phyloP scores from a whole-genome alignment of 306 rosid species.

The Trichosanthes cucumerina region DNA sequence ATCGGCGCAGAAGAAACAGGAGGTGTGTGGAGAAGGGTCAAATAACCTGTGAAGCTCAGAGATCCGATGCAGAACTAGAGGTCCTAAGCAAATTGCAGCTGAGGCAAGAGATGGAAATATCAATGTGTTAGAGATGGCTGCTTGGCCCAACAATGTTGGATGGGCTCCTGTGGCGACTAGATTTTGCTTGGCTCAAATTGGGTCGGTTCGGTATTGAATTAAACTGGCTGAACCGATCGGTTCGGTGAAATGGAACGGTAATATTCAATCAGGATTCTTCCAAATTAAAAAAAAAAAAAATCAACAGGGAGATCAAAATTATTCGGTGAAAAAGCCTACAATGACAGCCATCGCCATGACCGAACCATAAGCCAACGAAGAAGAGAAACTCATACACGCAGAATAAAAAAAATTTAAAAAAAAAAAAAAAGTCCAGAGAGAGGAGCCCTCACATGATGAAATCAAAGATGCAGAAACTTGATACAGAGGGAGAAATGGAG shows the following conservation, averaged over 20 bases:
- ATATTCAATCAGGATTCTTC: neutral
- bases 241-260: neutral
- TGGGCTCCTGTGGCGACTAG: neutral
- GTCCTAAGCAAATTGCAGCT: neutral
- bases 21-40: neutral
- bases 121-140: neutral
- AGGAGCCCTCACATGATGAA: neutral
- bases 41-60: slow-evolving; percentile 2
- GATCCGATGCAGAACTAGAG: neutral
- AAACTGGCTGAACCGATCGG: neutral
- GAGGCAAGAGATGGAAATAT: neutral
- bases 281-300: too few relatives aligned
- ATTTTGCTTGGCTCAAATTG: neutral
- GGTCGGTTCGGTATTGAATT: neutral
- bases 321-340: neutral
- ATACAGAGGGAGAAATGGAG: neutral
- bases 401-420: neutral
- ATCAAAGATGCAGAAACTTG: neutral
- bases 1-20: neutral
- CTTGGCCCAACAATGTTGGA: slow-evolving; percentile 2
- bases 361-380: neutral
- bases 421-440: neutral
- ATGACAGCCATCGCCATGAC: neutral
- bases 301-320: neutral
- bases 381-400: neutral